A percentile compares a stretch with the other conserved stretches of the same genome.
phyloP scores from a whole-genome alignment of 805 yeast genomes.

The Candida awuae region DNA sequence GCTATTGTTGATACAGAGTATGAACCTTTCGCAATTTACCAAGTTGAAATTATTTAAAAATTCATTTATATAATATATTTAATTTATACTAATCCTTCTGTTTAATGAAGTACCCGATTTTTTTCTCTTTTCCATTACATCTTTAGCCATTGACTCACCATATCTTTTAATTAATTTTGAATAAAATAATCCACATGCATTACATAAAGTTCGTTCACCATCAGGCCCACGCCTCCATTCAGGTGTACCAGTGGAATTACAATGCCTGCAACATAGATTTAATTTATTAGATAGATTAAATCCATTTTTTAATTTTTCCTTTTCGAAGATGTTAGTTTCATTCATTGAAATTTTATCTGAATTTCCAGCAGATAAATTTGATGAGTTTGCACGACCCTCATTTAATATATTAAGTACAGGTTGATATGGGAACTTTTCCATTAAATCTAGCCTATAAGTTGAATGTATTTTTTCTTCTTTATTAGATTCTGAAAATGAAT shows the following conservation, averaged over 20 bases:
- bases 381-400: no score
- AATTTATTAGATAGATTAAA: no score
- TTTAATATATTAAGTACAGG: no score
- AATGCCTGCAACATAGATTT: no score
- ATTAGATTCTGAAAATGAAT: no score
- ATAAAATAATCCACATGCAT: conserved; percentile 75
- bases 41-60: conserved; percentile 32
- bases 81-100: conserved; percentile 21
- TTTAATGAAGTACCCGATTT: conserved; percentile 22
- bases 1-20: conserved; percentile 90
- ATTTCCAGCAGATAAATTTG: no score
- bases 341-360: no score
- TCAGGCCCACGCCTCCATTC: conserved; percentile 83
- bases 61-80: background rate
- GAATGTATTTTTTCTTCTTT: no score
- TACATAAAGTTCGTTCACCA: conserved; percentile 69
- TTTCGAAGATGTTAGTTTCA: no score
- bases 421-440: no score
- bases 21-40: conserved; percentile 90
- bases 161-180: conserved; percentile 55
- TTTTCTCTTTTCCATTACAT: conserved; percentile 30
- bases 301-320: no score
- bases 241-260: conserved; percentile 56
- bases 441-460: no score
- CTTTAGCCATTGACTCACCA: conserved; percentile 46